Conservation (phyloP, 768 basidiomycete genomes). For the Suillus discolor region DNA sequence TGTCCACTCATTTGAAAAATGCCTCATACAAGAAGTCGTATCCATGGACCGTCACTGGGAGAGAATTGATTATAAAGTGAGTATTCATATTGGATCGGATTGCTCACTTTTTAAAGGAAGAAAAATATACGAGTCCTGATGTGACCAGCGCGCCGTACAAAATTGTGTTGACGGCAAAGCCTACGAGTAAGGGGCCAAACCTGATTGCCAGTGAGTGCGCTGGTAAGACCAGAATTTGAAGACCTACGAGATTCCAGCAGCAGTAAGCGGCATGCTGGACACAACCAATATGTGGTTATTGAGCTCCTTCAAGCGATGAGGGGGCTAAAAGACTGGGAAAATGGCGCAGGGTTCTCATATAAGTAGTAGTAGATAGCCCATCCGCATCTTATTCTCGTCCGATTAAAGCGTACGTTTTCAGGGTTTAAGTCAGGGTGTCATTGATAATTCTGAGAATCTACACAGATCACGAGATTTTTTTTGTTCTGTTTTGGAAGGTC, state of each 20-base stretch:
- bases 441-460: not conserved
- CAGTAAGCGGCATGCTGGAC: slow-evolving; percentile 19
- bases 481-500: slow-evolving; percentile 11
- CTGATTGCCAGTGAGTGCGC: slow-evolving; percentile 17
- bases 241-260: slow-evolving; percentile 26
- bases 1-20: not conserved
- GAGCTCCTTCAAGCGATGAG: slow-evolving; percentile 12
- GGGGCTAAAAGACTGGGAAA: slow-evolving; percentile 13
- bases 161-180: slow-evolving; percentile 36
- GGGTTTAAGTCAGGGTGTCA: slow-evolving; percentile 19
- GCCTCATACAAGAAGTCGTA: slow-evolving; percentile 25
- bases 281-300: slow-evolving; percentile 11
- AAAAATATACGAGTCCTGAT: slow-evolving; percentile 36
- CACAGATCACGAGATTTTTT: slow-evolving; percentile 16
- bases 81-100: not conserved
- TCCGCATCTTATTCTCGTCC: slow-evolving; percentile 18
- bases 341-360: slow-evolving; percentile 5
- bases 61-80: not conserved
- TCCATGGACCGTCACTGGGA: slow-evolving; percentile 22
- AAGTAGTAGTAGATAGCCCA: not conserved
- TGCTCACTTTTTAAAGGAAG: slow-evolving; percentile 28
- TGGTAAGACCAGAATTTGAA: not conserved
- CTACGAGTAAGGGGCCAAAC: slow-evolving; percentile 38
- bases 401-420: slow-evolving; percentile 25
- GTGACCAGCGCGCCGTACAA: slow-evolving; percentile 37